These are phyloP conservation scores for Aspergillus taichungensis DNA, from an alignment of 495 filamentous ascomycete species.

Conservation along the genomic window DNA sequence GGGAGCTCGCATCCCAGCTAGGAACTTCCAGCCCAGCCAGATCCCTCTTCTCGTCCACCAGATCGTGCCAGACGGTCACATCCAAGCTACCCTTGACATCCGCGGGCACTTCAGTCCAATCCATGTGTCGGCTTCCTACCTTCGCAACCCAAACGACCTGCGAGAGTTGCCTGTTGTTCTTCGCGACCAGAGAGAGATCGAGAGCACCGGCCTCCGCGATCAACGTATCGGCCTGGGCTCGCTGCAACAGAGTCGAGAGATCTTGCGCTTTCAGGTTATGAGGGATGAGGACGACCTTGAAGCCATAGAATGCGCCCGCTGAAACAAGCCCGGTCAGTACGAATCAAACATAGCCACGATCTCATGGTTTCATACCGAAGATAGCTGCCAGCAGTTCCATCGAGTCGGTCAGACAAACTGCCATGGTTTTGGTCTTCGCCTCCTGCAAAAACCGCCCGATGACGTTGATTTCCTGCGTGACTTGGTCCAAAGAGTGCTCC, in stretches of 20 bases:
- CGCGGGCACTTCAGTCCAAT: conserved; percentile 74
- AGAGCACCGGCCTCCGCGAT: conserved; percentile 83
- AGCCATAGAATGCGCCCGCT: conserved; percentile 71
- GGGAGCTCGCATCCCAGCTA: conserved; percentile 36
- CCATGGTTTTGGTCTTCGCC: conserved; percentile 66
- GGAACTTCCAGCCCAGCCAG: conserved; percentile 41
- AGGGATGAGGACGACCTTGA: conserved; percentile 75
- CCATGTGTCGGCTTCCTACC: conserved; percentile 82
- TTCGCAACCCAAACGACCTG: conserved; percentile 92
- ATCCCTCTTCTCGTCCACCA: conserved; percentile 55
- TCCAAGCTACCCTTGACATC: conserved; percentile 61
- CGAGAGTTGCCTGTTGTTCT: conserved; percentile 58
- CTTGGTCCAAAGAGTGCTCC: conserved; percentile 59
- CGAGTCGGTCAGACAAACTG: conserved; percentile 88
- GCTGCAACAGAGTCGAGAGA: conserved; percentile 59
- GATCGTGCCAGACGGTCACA: conserved; percentile 80
- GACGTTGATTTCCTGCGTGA: conserved; percentile 80
- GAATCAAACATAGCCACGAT: conserved; percentile 3
- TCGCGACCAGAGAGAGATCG: conserved; percentile 64
- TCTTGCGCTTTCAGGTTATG: conserved; percentile 61
- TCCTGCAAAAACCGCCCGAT: conserved; percentile 66
- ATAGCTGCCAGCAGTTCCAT: conserved; percentile 69
- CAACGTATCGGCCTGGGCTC: conserved; percentile 66
- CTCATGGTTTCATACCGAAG: conserved; percentile 43
- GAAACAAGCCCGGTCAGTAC: conserved; percentile 8